A percentile compares a stretch with the other conserved stretches of the same genome.
These are phyloP conservation scores for Coleophoma crateriformis DNA, from an alignment of 2,329 filamentous ascomycete genomes.

Conservation along the genomic window DNA sequence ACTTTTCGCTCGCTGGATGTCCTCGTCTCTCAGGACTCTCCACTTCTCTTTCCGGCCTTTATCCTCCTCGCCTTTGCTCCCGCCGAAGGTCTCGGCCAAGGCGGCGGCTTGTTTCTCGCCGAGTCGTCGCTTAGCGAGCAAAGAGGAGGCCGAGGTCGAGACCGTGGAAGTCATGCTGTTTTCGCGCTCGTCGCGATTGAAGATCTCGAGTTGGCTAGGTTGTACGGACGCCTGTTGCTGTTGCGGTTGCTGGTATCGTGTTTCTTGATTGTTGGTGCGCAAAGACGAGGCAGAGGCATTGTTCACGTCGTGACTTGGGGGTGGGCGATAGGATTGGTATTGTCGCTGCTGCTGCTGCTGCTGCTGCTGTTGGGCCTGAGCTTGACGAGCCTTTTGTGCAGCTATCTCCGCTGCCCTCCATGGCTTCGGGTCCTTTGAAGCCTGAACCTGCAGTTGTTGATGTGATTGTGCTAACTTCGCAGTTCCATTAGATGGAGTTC, in stretches of 20 bases:
- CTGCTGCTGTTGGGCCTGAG: slow-evolving; percentile 4
- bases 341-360: slow-evolving; percentile 3
- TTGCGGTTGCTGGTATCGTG: neutral
- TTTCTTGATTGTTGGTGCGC: neutral
- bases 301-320: slow-evolving; percentile 1
- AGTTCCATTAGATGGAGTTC: neutral
- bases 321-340: neutral
- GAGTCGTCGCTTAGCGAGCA: slow-evolving; percentile 44
- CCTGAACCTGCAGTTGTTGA: neutral
- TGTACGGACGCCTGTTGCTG: slow-evolving; percentile 1
- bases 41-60: slow-evolving; percentile 17
- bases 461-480: neutral
- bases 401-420: slow-evolving; percentile 21
- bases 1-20: slow-evolving; percentile 17
- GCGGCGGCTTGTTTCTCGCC: slow-evolving; percentile 43
- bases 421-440: slow-evolving; percentile 5
- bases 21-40: slow-evolving; percentile 17
- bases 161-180: neutral
- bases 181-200: neutral
- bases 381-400: slow-evolving; percentile 10
- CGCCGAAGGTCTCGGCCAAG: slow-evolving; percentile 30
- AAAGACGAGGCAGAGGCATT: slow-evolving; percentile 1
- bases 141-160: slow-evolving; percentile 11
- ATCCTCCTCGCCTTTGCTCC: slow-evolving; percentile 9
- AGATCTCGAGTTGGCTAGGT: neutral